These are phyloP conservation scores for Cystofilobasidium macerans DNA, from an alignment of 768 basidiomycete genomes.

Conservation along the genomic window DNA sequence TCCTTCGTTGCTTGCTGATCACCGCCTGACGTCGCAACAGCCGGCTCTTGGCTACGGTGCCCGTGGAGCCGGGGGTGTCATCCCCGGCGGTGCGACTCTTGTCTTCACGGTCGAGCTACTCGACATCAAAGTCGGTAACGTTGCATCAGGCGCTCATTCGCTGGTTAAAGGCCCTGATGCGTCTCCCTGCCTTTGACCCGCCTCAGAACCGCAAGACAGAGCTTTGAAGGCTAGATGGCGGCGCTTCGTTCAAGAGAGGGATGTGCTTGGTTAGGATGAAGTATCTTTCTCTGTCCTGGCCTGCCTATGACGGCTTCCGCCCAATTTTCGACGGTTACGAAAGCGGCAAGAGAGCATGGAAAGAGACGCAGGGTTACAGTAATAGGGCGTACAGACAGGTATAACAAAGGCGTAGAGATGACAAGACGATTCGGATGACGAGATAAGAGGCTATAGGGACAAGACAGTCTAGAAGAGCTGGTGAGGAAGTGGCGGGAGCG, in stretches of 20 bases:
- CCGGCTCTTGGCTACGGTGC: constrained; percentile 37
- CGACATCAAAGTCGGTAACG: no score
- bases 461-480: no score
- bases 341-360: no score
- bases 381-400: not conserved
- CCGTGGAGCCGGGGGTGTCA: constrained; percentile 63
- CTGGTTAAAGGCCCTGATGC: no score
- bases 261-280: no score
- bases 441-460: not conserved
- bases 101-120: constrained; percentile 75
- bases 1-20: not conserved
- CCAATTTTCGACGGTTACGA: no score
- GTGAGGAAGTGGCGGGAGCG: not conserved
- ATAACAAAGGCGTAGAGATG: not conserved
- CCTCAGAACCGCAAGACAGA: not conserved
- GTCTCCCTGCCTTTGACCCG: no score
- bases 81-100: constrained; percentile 66
- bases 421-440: not conserved
- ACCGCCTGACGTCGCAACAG: not conserved
- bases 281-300: no score
- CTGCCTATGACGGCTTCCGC: no score
- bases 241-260: no score
- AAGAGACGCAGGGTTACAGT: no score
- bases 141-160: no score
- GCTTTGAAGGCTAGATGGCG: not conserved